phyloP scores from a whole-genome alignment of 1,284 basidiomycete genomes.

The Pisolithus thermaeus region DNA sequence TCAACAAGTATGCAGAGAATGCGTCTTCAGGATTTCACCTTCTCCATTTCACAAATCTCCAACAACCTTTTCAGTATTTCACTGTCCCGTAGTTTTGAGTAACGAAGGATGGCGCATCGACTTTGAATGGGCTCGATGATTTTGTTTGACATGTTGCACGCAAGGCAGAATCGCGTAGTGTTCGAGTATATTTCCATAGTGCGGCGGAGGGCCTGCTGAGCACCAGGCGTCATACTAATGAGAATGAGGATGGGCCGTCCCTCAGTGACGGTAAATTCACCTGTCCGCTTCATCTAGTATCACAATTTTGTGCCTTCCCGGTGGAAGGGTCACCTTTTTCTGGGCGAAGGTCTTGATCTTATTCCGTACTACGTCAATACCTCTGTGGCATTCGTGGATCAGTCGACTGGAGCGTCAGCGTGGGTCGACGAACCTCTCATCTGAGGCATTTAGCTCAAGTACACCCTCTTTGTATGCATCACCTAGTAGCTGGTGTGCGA shows the following conservation, averaged over 20 bases:
- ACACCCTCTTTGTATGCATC: conserved; percentile 99
- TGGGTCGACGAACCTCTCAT: conserved; percentile 73
- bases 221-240: conserved; percentile 90
- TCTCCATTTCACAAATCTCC: conserved; percentile 91
- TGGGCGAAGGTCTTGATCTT: conserved; percentile 99
- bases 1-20: conserved; percentile 4
- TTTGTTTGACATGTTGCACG: conserved; percentile 99
- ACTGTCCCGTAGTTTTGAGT: conserved; percentile 84
- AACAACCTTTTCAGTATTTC: conserved; percentile 89
- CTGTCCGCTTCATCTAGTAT: conserved; percentile 99
- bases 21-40: conserved; percentile 40
- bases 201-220: conserved; percentile 94
- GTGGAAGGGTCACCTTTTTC: conserved; percentile 95
- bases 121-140: conserved; percentile 99
- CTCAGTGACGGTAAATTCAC: conserved; percentile 35
- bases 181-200: conserved; percentile 99
- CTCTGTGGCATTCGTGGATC: conserved; percentile 39
- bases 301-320: conserved; percentile 96
- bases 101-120: conserved; percentile 94
- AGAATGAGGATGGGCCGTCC: conserved; percentile 8
- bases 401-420: background rate
- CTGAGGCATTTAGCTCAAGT: conserved; percentile 94
- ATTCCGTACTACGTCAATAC: conserved; percentile 98
- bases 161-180: conserved; percentile 96
- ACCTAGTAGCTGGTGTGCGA: conserved; percentile 93